A percentile compares a stretch with the other conserved stretches of the same genome.
phyloP scores from a whole-genome alignment of 2,329 filamentous ascomycete species.

The Paraphoma chrysanthemicola region DNA sequence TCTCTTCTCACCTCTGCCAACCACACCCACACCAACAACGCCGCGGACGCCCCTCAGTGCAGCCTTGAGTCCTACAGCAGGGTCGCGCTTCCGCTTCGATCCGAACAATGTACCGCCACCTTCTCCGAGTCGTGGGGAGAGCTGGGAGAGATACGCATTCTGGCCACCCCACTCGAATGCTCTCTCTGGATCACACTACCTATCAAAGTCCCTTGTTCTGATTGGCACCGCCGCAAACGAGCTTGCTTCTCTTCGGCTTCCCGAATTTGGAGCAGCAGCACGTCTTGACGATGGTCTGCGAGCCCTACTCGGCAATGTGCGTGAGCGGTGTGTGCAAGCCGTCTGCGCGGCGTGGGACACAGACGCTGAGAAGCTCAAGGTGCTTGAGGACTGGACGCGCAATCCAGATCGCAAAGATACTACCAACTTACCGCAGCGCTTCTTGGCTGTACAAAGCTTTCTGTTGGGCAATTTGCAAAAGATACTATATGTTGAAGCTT shows the following conservation, averaged over 20 bases:
- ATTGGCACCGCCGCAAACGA: constrained; percentile 89
- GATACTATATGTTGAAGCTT: constrained; percentile 91
- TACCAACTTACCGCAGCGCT: constrained; percentile 87
- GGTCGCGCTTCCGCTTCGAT: constrained; percentile 82
- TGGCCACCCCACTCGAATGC: constrained; percentile 96
- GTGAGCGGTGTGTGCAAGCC: constrained; percentile 85
- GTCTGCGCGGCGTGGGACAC: constrained; percentile 91
- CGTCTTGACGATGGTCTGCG: constrained; percentile 72
- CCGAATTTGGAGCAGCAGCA: constrained; percentile 63
- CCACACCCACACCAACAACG: constrained; percentile 66
- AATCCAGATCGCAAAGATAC: constrained; percentile 82
- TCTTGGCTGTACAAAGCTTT: constrained; percentile 83
- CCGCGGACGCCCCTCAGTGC: constrained; percentile 65
- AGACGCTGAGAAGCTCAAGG: constrained; percentile 91
- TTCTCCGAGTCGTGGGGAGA: constrained; percentile 75
- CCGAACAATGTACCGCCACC: constrained; percentile 77
- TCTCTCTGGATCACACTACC: constrained; percentile 87
- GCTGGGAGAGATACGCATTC: constrained; percentile 94
- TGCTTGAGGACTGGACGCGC: constrained; percentile 91
- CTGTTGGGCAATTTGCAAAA: constrained; percentile 90
- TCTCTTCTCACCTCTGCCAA: constrained; percentile 80
- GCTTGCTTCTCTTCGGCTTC: constrained; percentile 76
- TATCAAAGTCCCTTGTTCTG: constrained; percentile 80
- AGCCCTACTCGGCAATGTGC: constrained; percentile 74
- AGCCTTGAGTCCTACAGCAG: constrained; percentile 65